Conservation (phyloP, 371 early-diverging fungal species). For the Ordospora colligata region DNA sequence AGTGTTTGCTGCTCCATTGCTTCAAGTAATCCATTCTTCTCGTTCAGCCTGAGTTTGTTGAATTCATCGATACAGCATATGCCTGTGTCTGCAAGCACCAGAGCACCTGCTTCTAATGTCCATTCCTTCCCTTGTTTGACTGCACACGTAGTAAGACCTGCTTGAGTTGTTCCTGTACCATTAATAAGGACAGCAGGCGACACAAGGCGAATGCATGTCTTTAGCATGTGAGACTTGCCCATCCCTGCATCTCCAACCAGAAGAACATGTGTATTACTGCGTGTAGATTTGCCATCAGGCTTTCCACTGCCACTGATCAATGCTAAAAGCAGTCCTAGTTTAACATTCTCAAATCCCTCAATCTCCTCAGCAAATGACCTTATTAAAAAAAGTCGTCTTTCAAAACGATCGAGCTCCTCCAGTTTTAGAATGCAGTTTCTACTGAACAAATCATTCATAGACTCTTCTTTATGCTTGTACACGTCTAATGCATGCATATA, state of each 20-base stretch:
- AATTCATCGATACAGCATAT: slow-evolving; percentile 99
- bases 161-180: slow-evolving; percentile 57
- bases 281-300: neutral
- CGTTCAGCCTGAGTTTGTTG: slow-evolving; percentile 61
- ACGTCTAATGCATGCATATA: slow-evolving; percentile 41
- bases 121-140: slow-evolving; percentile 59
- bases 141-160: slow-evolving; percentile 61
- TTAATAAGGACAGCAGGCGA: slow-evolving; percentile 51
- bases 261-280: slow-evolving; percentile 52
- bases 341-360: slow-evolving; percentile 44
- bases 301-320: slow-evolving; percentile 29
- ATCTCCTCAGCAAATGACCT: slow-evolving; percentile 44
- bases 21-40: slow-evolving; percentile 59
- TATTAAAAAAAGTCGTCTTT: slow-evolving; percentile 36
- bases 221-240: slow-evolving; percentile 57
- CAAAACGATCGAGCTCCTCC: slow-evolving; percentile 10
- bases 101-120: slow-evolving; percentile 81
- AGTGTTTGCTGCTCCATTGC: slow-evolving; percentile 62
- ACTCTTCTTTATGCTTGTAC: slow-evolving; percentile 20
- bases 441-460: neutral
- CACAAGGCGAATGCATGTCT: slow-evolving; percentile 36
- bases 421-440: neutral
- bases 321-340: slow-evolving; percentile 54
- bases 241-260: slow-evolving; percentile 59
- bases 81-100: slow-evolving; percentile 91